Percentiles rank a stretch among this genome's conserved stretches.
These are phyloP conservation scores for Danielia oregonensis DNA, from an alignment of 805 yeast genomes.

Conservation along the genomic window DNA sequence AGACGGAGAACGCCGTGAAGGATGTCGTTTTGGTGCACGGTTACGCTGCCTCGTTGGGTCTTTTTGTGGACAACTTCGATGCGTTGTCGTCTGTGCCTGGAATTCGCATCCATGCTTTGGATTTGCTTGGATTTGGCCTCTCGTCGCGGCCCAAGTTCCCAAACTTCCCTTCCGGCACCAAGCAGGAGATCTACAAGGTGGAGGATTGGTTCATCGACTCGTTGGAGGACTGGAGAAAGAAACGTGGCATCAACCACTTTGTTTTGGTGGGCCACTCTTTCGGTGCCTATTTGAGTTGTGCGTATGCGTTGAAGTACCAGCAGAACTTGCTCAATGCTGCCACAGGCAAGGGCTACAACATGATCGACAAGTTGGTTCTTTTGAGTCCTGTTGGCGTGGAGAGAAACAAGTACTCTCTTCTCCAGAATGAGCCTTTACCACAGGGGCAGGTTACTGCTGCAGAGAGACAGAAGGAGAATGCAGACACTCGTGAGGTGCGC, in stretches of 20 bases:
- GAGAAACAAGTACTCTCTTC: constrained; percentile 28
- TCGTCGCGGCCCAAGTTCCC: constrained; percentile 55
- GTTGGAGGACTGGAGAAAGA: constrained; percentile 40
- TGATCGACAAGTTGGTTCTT: constrained; percentile 37
- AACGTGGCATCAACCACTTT: constrained; percentile 32
- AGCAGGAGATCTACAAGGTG: constrained; percentile 31
- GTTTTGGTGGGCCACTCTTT: constrained; percentile 42
- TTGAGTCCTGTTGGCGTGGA: constrained; percentile 44
- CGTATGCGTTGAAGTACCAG: constrained; percentile 41
- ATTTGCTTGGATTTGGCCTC: constrained; percentile 68
- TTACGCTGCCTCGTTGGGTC: constrained; percentile 87
- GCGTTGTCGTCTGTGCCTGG: constrained; percentile 47
- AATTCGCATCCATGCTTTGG: constrained; percentile 61
- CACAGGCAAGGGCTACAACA: constrained; percentile 16
- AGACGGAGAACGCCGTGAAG: constrained; percentile 15
- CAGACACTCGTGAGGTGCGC: constrained; percentile 8
- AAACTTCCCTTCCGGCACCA: constrained; percentile 23
- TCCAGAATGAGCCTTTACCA: constrained; percentile 16
- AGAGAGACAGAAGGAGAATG: constrained; percentile 14
- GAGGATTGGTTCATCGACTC: constrained; percentile 45
- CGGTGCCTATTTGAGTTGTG: constrained; percentile 43
- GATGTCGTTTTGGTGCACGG: constrained; percentile 85
- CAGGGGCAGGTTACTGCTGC: constrained; percentile 9
- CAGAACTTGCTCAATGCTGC: constrained; percentile 16
- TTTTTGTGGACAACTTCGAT: constrained; percentile 69